Evolutionary conservation across 805 yeast genomes (phyloP), one percentile per base, ranked within the genome.

Genomic region (Cyberlindnera xylosilytica): DNA sequence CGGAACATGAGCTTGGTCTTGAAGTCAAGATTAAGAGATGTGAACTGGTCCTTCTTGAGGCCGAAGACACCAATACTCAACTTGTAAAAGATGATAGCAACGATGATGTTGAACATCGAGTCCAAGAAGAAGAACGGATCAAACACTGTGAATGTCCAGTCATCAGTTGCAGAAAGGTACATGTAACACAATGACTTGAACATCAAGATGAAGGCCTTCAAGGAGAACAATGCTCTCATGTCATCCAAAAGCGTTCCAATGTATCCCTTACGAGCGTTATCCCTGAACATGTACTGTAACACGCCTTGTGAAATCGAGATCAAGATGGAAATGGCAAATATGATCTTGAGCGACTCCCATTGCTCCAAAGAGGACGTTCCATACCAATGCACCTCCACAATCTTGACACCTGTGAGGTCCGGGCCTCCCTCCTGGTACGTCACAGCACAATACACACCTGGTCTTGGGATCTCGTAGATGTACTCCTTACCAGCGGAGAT

Each of bases 51-150:
- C 28, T 34, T 44, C 27, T 15, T 20, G 27, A 41, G 22, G 10
- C 51, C 51, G 31, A 44, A 47, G 18, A 47, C 42, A 20, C 48
- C 51, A 20, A 42, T 30, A 39, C 51, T 44, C 18, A 47, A 34
- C 39, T 47, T 47, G 36, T 47, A 44, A 37, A 41, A 43, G 27
- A 47, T 11, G 12, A 29, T 7, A 17, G 26, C n/a, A 16, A 30
- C 35, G 7, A 24, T 11, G 8, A 41, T 22, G 18, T 20, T 12
- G 32, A 44, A 47, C 12, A 20, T 6, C 19, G 34, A 38, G 15
- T 39, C 36, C 18, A 34, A 12, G 15, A 26, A 10, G 4, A 18
- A 15, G 19, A 34, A 12, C 15, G 47, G 42, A 20, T 36, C 20
- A 9, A 39, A 6, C 4, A 20, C 12, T 18, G 18, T 5, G 17